A percentile compares a stretch with the other conserved stretches of the same genome.
Conservation (phyloP, 495 filamentous ascomycete genomes). For the Lentithecium fluviatile region DNA sequence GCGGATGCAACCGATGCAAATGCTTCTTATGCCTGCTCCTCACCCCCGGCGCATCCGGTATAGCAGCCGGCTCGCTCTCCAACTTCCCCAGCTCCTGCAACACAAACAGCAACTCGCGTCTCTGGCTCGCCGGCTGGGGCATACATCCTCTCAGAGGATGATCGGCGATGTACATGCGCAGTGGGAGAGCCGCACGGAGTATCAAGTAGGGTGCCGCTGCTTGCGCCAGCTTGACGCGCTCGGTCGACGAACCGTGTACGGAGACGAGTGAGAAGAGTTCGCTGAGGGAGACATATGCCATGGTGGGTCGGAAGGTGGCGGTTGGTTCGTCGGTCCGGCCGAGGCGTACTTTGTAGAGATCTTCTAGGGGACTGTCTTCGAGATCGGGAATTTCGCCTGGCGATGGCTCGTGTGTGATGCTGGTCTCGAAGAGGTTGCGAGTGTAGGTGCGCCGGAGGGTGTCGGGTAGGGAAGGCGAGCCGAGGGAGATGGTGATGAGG, state of each 20-base stretch:
- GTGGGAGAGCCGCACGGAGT: slow-evolving; percentile 71
- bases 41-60: slow-evolving; percentile 61
- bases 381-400: slow-evolving; percentile 54
- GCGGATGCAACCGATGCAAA: slow-evolving; percentile 75
- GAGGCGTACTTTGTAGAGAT: slow-evolving; percentile 62
- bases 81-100: slow-evolving; percentile 63
- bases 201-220: slow-evolving; percentile 82
- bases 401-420: slow-evolving; percentile 72
- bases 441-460: slow-evolving; percentile 67
- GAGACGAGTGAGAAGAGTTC: slow-evolving; percentile 57
- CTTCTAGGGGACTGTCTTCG: slow-evolving; percentile 53
- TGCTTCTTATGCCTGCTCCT: slow-evolving; percentile 65
- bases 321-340: slow-evolving; percentile 69
- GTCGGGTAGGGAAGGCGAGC: slow-evolving; percentile 62
- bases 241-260: slow-evolving; percentile 37
- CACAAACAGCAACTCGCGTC: slow-evolving; percentile 72
- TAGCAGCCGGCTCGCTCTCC: slow-evolving; percentile 67
- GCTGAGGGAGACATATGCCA: slow-evolving; percentile 77
- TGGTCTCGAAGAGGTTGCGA: slow-evolving; percentile 74
- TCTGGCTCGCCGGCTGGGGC: slow-evolving; percentile 82
- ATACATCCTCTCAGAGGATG: slow-evolving; percentile 89
- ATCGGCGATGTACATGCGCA: slow-evolving; percentile 83
- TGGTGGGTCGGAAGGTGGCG: slow-evolving; percentile 63
- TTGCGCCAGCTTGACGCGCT: slow-evolving; percentile 63
- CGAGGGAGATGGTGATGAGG: slow-evolving; percentile 73